Evolutionary conservation across 2,329 filamentous ascomycete species (phyloP), one percentile per base, ranked within the genome.

Genomic region (Aspergillus carbonarius): DNA sequence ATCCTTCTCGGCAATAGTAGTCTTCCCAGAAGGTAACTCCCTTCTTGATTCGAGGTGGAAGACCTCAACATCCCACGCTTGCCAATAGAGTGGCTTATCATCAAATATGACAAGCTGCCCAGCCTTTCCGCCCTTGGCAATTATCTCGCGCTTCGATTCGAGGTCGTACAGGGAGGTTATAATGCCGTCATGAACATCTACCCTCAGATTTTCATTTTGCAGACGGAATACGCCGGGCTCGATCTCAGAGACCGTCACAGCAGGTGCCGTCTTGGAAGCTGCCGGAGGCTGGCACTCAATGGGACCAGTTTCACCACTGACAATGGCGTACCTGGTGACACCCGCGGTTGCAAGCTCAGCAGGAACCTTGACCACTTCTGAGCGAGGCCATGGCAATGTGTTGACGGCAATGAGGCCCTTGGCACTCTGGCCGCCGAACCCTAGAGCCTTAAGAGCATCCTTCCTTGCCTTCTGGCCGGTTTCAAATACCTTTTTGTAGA

Each of bases 1-100:
- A 60, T 88, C 88, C 56, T 84, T 78, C 69, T 95, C 91, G 37
- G 85, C 79, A 57, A 98, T 88, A 62, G 81, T 83, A 12, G 91
- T 92, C 65, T 86, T 82, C 62, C 85, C 83, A 17, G 87, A 84
- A 5, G 83, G 72, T 13, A 99, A 82, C 72, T 93, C 90, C 72
- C 90, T 85, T 57, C 92, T 87, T 1, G 92, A 95, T 56, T 96
- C 87, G 25, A 98, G 84, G 69, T 99, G 95, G 78, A 89, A 99
- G 27, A 98, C 93, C 76, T 99, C 95, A 5, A 98, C 93, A 74
- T 99, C 93, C 93, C 93, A 96, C 2, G 92, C 93, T 77, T 97
- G 91, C 93, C 92, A 98, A 79, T 96, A 96, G 23, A 97, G 83
- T 20, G 93, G 93, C 78, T 98, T 97, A 78, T 99, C 95, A 70